These are phyloP conservation scores for Talaromyces trachyspermus DNA, from an alignment of 495 filamentous ascomycete species.

Conservation along the genomic window DNA sequence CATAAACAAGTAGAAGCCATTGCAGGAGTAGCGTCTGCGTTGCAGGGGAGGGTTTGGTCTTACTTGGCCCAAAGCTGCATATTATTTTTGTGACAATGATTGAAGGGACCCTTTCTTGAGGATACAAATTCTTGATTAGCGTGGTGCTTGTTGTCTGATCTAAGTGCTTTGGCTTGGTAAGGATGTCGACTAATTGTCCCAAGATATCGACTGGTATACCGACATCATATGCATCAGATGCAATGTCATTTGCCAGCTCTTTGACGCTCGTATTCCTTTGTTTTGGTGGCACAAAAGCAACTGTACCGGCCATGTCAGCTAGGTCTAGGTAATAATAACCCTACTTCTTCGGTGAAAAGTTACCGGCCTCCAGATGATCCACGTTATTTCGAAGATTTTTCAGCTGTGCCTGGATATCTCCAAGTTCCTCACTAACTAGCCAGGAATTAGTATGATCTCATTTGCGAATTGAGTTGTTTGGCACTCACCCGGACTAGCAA, in stretches of 20 bases:
- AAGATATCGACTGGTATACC: constrained; percentile 58
- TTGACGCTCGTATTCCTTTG: constrained; percentile 38
- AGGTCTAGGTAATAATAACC: not conserved
- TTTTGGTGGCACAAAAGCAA: constrained; percentile 33
- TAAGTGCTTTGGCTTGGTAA: constrained; percentile 58
- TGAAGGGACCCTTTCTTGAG: constrained; percentile 52
- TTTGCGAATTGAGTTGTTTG: not conserved
- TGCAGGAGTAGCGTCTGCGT: constrained; percentile 63
- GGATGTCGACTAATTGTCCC: constrained; percentile 54
- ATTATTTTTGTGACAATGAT: constrained; percentile 60
- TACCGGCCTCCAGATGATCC: constrained; percentile 39
- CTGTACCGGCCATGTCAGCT: constrained; percentile 18
- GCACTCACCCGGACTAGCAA: constrained; percentile 4
- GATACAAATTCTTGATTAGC: constrained; percentile 70
- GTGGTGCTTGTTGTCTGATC: constrained; percentile 64
- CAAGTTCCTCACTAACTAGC: constrained; percentile 1
- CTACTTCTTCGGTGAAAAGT: constrained; percentile 1
- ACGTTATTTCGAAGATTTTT: constrained; percentile 29
- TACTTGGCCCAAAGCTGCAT: constrained; percentile 69
- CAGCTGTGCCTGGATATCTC: constrained; percentile 1
- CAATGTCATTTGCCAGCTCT: constrained; percentile 32
- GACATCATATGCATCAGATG: constrained; percentile 51
- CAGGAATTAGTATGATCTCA: not conserved
- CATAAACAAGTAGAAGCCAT: constrained; percentile 77
- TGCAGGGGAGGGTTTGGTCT: constrained; percentile 63